Percentiles rank a stretch among this genome's conserved stretches.
Conservation (phyloP, 2,329 filamentous ascomycete genomes). For the Cladophialophora carrionii region DNA sequence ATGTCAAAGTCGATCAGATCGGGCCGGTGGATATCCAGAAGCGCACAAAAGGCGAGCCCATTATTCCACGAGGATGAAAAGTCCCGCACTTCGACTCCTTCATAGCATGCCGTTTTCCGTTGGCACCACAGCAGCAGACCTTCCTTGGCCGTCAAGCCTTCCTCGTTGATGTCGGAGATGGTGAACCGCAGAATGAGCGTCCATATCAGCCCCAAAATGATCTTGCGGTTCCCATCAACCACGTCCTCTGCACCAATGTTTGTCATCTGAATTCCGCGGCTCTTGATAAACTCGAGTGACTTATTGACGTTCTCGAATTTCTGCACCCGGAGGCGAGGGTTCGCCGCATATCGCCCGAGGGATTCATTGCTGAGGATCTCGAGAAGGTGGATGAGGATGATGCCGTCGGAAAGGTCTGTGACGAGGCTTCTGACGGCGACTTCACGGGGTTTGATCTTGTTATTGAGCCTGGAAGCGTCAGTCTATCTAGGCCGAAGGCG, state of each 20-base stretch:
- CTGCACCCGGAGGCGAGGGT: conserved; percentile 94
- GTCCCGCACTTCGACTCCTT: conserved; percentile 92
- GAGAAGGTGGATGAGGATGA: conserved; percentile 93
- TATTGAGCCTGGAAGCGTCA: conserved; percentile 74
- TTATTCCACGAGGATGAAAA: conserved; percentile 98
- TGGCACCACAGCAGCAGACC: conserved; percentile 96
- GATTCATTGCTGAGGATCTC: conserved; percentile 95
- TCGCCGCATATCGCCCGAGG: conserved; percentile 92
- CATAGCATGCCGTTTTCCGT: conserved; percentile 96
- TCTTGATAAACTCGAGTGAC: conserved; percentile 89
- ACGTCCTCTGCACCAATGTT: conserved; percentile 99
- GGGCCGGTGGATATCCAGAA: conserved; percentile 94
- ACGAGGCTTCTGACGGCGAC: conserved; percentile 86
- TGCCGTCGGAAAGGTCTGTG: conserved; percentile 87
- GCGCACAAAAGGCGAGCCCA: conserved; percentile 91
- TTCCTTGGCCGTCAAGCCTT: conserved; percentile 97
- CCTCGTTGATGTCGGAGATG: conserved; percentile 97
- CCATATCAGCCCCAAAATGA: conserved; percentile 96
- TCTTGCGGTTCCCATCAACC: conserved; percentile 96
- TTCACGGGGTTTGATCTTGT: conserved; percentile 78
- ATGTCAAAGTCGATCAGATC: conserved; percentile 96
- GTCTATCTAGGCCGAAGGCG: conserved; percentile 6
- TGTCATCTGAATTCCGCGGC: conserved; percentile 90
- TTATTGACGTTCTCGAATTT: conserved; percentile 98
- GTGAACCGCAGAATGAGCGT: conserved; percentile 97